These are phyloP conservation scores for Domatiomyces globalis DNA, from an alignment of 2,329 filamentous ascomycete genomes.

Conservation along the genomic window DNA sequence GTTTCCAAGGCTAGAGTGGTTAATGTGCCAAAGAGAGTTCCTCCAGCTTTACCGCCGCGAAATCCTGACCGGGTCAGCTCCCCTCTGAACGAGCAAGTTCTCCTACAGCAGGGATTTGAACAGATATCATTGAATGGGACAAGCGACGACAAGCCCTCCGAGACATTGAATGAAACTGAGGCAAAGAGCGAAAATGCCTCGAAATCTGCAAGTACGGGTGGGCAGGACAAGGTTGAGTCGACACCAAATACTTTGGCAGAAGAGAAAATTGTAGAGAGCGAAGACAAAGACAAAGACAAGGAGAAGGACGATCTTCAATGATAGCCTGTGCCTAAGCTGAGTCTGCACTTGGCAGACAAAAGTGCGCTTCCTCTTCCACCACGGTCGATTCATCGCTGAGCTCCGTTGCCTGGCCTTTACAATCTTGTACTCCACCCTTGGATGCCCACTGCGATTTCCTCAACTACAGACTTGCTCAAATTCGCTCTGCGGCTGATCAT, in stretches of 20 bases:
- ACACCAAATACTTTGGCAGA: background rate
- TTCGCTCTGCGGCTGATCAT: background rate
- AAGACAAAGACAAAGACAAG: background rate
- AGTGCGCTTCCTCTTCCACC: background rate
- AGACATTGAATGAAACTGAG: background rate
- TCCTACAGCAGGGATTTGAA: conserved; percentile 21
- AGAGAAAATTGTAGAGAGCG: background rate
- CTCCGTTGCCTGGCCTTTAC: background rate
- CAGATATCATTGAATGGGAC: conserved; percentile 21
- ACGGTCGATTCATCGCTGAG: background rate
- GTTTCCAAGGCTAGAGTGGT: conserved; percentile 59
- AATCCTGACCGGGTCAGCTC: conserved; percentile 41
- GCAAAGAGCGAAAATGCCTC: background rate
- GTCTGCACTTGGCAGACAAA: background rate
- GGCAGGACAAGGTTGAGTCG: background rate
- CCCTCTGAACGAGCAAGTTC: conserved; percentile 9
- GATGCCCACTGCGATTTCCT: background rate
- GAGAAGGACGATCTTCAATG: background rate
- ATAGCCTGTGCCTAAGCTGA: background rate
- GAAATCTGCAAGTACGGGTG: background rate
- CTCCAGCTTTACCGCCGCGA: conserved; percentile 63
- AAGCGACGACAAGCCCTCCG: conserved; percentile 8
- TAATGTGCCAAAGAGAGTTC: conserved; percentile 65
- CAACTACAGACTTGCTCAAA: background rate
- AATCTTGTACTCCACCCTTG: too few species aligned